Conservation (phyloP, 2,329 filamentous ascomycete genomes). For the Fusarium subglutinans region DNA sequence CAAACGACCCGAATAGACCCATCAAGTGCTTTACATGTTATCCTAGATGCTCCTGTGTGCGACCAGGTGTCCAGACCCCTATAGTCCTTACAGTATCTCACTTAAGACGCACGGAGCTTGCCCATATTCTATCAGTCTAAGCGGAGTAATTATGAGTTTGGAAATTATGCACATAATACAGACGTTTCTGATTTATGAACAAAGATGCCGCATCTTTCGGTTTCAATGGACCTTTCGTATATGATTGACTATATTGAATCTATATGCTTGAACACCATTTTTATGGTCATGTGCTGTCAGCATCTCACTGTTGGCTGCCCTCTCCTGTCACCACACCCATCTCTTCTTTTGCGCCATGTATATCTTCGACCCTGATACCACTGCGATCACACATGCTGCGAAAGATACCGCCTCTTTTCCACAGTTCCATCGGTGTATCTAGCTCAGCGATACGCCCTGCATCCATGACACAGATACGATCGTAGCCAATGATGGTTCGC, state of each 20-base stretch:
- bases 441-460: conserved; percentile 87
- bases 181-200: no score
- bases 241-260: not conserved
- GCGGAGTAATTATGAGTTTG: no score
- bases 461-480: conserved; percentile 98
- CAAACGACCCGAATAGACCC: not conserved
- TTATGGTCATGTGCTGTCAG: not conserved
- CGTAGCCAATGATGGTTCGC: conserved; percentile 92
- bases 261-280: conserved; percentile 1
- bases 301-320: conserved; percentile 8
- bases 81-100: not conserved
- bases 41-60: not conserved
- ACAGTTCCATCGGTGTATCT: conserved; percentile 78
- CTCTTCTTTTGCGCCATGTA: conserved; percentile 54
- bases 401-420: conserved; percentile 81
- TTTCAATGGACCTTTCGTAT: not conserved
- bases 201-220: not conserved
- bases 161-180: not conserved
- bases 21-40: not conserved
- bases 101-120: not conserved
- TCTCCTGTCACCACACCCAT: conserved; percentile 34
- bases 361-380: conserved; percentile 72
- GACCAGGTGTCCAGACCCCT: not conserved
- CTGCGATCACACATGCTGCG: conserved; percentile 88
- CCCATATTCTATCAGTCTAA: not conserved